Evolutionary conservation across 1,284 basidiomycete species (phyloP), one percentile per base, ranked within the genome.

Genomic region (Ganoderma boninense): DNA sequence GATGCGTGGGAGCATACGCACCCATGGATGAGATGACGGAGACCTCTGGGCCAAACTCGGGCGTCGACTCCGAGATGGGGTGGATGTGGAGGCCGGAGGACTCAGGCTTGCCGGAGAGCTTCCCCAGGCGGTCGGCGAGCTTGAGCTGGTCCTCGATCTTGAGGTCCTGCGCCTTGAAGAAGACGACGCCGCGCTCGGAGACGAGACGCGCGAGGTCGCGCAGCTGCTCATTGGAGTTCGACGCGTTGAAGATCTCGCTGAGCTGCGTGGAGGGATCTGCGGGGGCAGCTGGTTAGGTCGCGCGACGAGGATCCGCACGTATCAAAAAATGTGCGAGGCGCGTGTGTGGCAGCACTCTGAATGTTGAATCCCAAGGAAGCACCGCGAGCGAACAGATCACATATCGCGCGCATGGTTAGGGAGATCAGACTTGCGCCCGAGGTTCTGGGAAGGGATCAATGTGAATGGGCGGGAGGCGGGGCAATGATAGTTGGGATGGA

Each of bases 161-260:
- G 65, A 89, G 71, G 56, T 84, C 82, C 73, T 90, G 92, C 38
- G 86, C 82, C 26, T 87, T 84, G 85, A 94, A 92, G 82, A 93
- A 92, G 38, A 91, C 90, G 61, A 93, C 92, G 14, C 91, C 91
- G 52, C 92, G 89, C 69, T 91, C 87, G 2, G 91, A 89, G 68
- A 93, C 84, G 64, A 89, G 84, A 4, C 84, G 85, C 0, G 89
- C 89, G 13, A 87, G 81, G 74, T 87, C 86, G 35, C 78, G 78
- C 64, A 87, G 77, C 59, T 86, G 78, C 65, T 83, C 83, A 65
- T 86, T 84, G 2, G 83, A 73, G 70, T 86, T 82, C 7, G 76
- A 68, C 2, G 82, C 82, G 18, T 80, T 75, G 38, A 86, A 75
- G 38, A 85, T 75, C 14, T 81, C 77, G 4, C 78, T 77, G 13